phyloP scores from a whole-genome alignment of 805 yeast genomes.

The Yarrowia sp. region DNA sequence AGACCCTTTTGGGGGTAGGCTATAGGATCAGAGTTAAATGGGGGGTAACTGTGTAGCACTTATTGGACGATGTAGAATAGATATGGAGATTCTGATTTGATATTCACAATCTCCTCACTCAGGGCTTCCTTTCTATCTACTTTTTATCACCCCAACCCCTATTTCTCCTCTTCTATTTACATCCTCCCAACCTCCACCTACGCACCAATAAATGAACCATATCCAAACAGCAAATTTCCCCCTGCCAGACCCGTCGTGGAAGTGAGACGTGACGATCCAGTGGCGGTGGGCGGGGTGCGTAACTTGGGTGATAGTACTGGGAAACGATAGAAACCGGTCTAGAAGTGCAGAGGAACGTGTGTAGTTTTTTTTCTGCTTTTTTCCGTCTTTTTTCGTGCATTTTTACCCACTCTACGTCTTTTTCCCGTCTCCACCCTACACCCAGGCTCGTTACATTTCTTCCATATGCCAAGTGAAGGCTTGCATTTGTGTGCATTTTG shows the following conservation, averaged over 20 bases:
- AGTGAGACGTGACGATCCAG: neutral
- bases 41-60: too few relatives aligned
- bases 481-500: constrained; percentile 18
- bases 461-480: constrained; percentile 16
- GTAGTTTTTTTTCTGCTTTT: neutral
- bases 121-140: neutral
- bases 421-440: neutral
- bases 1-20: neutral
- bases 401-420: neutral
- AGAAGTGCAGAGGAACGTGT: neutral
- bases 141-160: neutral
- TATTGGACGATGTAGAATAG: too few relatives aligned
- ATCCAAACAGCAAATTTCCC: too few relatives aligned
- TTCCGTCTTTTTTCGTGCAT: neutral
- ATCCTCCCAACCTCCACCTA: too few relatives aligned
- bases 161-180: too few relatives aligned
- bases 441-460: neutral
- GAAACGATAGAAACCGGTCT: neutral
- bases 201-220: too few relatives aligned
- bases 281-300: neutral
- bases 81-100: neutral
- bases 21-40: neutral
- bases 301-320: neutral
- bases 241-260: neutral
- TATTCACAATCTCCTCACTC: neutral